phyloP scores from a whole-genome alignment of 768 basidiomycete genomes.

The Russula earlei region DNA sequence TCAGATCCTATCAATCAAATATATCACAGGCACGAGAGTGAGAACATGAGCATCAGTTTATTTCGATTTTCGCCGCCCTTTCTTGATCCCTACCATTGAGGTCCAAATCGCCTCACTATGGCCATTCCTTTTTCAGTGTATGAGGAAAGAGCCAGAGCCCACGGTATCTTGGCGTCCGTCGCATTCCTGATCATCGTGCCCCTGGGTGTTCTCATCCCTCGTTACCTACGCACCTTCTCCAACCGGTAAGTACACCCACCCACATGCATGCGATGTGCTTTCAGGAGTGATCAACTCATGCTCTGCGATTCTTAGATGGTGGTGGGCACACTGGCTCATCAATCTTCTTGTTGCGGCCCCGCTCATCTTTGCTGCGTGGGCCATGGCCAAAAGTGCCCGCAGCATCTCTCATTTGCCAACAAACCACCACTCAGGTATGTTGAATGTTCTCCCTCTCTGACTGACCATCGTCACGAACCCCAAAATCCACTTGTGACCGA shows the following conservation, averaged over 20 bases:
- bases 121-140: background rate
- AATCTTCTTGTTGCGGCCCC: constrained; percentile 35
- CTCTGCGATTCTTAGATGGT: constrained; percentile 2
- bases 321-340: constrained; percentile 2
- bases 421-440: constrained; percentile 34
- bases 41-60: no score
- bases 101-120: background rate
- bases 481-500: constrained; percentile 2
- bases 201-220: background rate
- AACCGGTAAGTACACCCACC: background rate
- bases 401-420: background rate
- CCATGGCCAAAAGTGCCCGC: constrained; percentile 25
- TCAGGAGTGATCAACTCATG: background rate
- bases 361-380: constrained; percentile 43
- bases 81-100: background rate
- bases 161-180: background rate
- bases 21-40: no score
- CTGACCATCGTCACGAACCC: background rate
- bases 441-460: background rate
- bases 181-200: constrained; percentile 6
- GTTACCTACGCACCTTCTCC: constrained; percentile 14
- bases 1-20: no score
- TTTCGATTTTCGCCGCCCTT: background rate
- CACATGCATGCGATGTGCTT: background rate
- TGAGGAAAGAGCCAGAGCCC: constrained; percentile 4